Base-by-base conservation (phyloP, 805 yeast species). In the Dipodascus albidus region DNA sequence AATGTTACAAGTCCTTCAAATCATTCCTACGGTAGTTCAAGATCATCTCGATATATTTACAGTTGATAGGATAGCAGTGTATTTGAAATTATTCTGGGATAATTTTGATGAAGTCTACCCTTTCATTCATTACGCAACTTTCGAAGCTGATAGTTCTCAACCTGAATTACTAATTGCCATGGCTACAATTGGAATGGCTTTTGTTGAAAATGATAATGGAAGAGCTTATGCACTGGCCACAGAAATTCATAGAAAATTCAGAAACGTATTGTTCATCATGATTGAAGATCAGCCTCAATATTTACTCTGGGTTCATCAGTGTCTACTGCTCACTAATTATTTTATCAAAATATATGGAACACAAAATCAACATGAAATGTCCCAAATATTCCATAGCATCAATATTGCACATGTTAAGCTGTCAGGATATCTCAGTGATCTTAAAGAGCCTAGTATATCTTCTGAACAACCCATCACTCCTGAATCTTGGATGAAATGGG, bases 401-500 rank as follows among this genome's bases (percentile, higher is more conserved):
- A 60, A 60, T 41, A 61, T 64, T 20, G 61, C 66, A 9, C 52
- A 64, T 8, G 51, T 64, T 49, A 57, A 65, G 24, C 58, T 64
- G 35, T 62, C 68, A 1, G 68, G 68, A n/a, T 61, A 56, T 38
- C 49, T 64, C n/a, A 61, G 57, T 27, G 64, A 60, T n/a, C 42
- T 52, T 42, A 48, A 47, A n/a, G 59, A 58, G 21, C 64, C 66
- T 1, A 51, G 53, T 14, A 50, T 62, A 9, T 50, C 52, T 1
- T 57, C 54, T 35, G 54, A 55, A 48, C 54, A 56, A 49, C 35
- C 56, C 21, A 50, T 54, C 17, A 51, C 51, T 22, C 50, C 52
- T 22, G 22, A 53, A 15, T 53, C 56, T 19, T 75, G 79, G 78
- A 47, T 57, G 2, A 57, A 64, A 4, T 74, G 78, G 78, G 62